Base-by-base conservation (phyloP, 352 stramenopile genomes). In the Phytophthora parvispora region DNA sequence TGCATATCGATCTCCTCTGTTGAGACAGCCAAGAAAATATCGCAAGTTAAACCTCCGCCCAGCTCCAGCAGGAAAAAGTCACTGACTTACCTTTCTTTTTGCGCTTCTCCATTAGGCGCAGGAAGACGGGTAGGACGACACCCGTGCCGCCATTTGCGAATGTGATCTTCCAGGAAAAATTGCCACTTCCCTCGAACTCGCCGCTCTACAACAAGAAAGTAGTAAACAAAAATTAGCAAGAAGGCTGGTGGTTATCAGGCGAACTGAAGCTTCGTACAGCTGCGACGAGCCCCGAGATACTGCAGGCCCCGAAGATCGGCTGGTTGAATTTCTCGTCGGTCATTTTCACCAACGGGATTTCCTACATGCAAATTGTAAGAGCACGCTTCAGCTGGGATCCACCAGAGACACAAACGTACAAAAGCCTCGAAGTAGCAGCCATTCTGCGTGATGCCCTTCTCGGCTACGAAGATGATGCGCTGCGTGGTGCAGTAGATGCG, bases 261-360 rank as follows among this genome's bases (percentile, higher is more conserved):
- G 20, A 32, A 0, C 2, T n/a, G 24, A 22, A 10, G 4, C 12
- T 9, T 53, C 78, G 32, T 74, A 95, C 86, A 31, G 76, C 58
- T 22, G 79, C 64, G 34, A 94, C 86, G 57, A 93, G 63, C 2
- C 90, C 90, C 16, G 85, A 92, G 59, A 97, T 87, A 70, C 93
- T 97, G 59, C 92, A 96, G 22, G 90, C 87, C 13, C 90, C 90
- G 53, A 97, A 97, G 59, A 97, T 96, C 34, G 90, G 90, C 64
- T 97, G 90, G 64, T 97, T 97, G 55, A 97, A 97, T 64, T 96
- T 97, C 52, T 97, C 88, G 32, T 94, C 81, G 22, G 80, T 84
- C 78, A 97, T 94, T n/a, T 85, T 78, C 20, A 71, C 63, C 15
- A 97, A 75, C 27, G 87, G 88, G 12, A 97, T 84, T 74, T 96